These are phyloP conservation scores for Carex arenaria DNA, from an alignment of 202 grass and related monocot species.

Conservation along the genomic window DNA sequence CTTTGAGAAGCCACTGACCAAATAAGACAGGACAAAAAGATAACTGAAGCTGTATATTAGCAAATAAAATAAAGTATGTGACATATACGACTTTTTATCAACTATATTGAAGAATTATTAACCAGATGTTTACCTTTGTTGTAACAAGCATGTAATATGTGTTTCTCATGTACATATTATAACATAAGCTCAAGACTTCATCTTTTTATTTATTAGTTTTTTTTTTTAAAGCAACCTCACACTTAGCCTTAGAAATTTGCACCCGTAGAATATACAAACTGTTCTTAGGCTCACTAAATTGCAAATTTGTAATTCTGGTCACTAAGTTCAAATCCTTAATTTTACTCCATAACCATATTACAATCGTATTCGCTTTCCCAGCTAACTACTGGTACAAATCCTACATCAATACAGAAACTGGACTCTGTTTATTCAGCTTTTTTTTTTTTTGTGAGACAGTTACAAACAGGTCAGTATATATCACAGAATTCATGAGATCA, in stretches of 20 bases:
- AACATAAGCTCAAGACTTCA: neutral
- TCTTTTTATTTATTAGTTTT: neutral
- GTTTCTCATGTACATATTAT: neutral
- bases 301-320: neutral
- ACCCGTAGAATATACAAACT: neutral
- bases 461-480: neutral
- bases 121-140: neutral
- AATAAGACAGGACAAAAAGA: neutral
- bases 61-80: neutral
- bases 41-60: neutral
- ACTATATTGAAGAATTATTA: neutral
- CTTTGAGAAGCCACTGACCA: neutral
- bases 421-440: neutral
- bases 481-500: neutral
- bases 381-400: neutral
- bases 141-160: neutral
- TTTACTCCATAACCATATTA: neutral
- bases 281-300: neutral
- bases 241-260: neutral
- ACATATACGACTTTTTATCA: neutral
- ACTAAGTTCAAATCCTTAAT: neutral
- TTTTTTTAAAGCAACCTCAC: neutral
- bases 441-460: neutral
- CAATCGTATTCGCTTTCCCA: neutral
- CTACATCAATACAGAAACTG: neutral